Evolutionary conservation across 371 early-diverging fungal genomes (phyloP).

Genomic region (Mucor mucedo): DNA sequence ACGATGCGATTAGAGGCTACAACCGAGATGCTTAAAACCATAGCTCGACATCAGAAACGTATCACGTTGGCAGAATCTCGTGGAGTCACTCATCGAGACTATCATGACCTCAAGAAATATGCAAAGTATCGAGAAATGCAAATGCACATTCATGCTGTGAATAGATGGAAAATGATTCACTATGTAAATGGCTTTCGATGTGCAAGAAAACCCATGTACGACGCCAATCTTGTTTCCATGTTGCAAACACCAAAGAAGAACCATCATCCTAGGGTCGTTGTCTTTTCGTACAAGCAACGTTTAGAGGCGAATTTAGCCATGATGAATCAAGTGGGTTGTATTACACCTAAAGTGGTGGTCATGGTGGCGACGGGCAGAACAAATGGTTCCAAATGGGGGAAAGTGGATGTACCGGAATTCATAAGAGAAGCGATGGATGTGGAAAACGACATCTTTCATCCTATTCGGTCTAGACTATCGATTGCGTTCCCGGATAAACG

Average conservation of each 20-base stretch:
- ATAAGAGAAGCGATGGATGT: slow-evolving; percentile 13
- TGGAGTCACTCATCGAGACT: slow-evolving; percentile 32
- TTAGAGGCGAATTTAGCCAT: slow-evolving; percentile 47
- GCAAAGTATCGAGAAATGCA: slow-evolving; percentile 41
- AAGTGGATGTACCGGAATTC: not conserved
- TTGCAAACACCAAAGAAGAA: slow-evolving; percentile 18
- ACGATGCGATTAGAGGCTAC: slow-evolving; percentile 52
- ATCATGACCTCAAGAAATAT: slow-evolving; percentile 46
- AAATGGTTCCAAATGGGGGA: not conserved
- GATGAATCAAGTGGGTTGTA: slow-evolving; percentile 70
- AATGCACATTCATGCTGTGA: slow-evolving; percentile 14
- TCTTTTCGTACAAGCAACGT: slow-evolving; percentile 41
- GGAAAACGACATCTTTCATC: slow-evolving; percentile 57
- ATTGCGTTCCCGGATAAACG: slow-evolving; percentile 87
- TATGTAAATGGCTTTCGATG: slow-evolving; percentile 49
- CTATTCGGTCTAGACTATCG: slow-evolving; percentile 62
- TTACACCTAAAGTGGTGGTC: slow-evolving; percentile 59
- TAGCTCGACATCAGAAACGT: slow-evolving; percentile 32
- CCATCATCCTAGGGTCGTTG: slow-evolving; percentile 32
- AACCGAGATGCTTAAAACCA: slow-evolving; percentile 34
- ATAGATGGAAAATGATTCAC: slow-evolving; percentile 43
- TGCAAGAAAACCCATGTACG: slow-evolving; percentile 49
- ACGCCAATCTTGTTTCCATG: slow-evolving; percentile 37
- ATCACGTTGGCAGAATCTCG: slow-evolving; percentile 38
- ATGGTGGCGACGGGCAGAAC: not conserved